Evolutionary conservation across 2,329 filamentous ascomycete species (phyloP), one percentile per base, ranked within the genome.

Genomic region (Penicillium sp.): DNA sequence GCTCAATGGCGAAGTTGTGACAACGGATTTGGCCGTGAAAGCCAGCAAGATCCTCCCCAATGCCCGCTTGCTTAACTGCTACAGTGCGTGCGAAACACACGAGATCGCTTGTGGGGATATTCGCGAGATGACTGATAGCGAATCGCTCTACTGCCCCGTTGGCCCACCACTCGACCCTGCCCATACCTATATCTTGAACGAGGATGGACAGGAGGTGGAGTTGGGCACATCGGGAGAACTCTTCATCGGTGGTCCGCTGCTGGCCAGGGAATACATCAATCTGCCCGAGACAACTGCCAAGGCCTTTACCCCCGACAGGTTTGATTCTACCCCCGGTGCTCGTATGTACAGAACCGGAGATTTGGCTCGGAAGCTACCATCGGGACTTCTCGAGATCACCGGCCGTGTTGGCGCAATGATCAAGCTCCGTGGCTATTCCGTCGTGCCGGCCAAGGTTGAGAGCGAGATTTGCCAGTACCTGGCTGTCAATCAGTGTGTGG

Each of bases 1-100:
- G 89, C 78, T 93, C 29, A 92, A 93, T 62, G 89, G 89, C 46
- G 89, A 93, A 72, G 89, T 93, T 1, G 89, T 92, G 48, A 90
- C 88, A 0, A 88, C 88, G 0, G 89, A 92, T 66, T 81, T 92
- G 14, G 88, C 86, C 31, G 83, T 85, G 24, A 83, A 88, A 39
- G 86, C 85, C 2, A 77, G 88, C 49, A 82, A 83, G 50, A 85
- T 86, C 2, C 79, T 92, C 4, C 88, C 89, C 0, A 82, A 86
- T 0, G 81, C 84, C 3, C 84, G 87, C 14, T 74, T 93, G 11
- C 82, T 92, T 57, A 93, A 92, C 62, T 88, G 88, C 63, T 93
- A 93, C 75, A 91, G 88, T 66, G 88, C 89, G 14, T 91, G 88
- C 65, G 89, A 93, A 70, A 92, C 89, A 0, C 88, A 92, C 59